Base-by-base conservation (phyloP, 257 asterid species). In the Primulina tabacum region DNA sequence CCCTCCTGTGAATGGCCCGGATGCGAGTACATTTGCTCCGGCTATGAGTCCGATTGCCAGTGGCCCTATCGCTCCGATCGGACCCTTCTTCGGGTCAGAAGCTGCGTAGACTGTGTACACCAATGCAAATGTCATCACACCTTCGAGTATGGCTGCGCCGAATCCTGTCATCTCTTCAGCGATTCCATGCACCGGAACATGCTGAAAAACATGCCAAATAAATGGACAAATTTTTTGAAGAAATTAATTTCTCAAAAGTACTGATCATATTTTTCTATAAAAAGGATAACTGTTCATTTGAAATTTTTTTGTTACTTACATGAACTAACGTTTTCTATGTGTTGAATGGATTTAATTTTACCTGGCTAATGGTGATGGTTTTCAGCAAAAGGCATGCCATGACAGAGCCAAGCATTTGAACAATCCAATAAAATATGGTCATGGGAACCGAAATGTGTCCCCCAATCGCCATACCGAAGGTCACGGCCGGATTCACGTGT, bases 401-500 rank as follows among this genome's bases (percentile, higher is more conserved):
- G 65, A 88, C 81, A 11, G 96, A 86, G 60, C 78, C 98, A 16
- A 92, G 75, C 83, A 87, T 78, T 55, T 92, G 98, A 0, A 89
- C 78, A 4, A 84, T 73, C 86, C 88, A 86, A 65, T 92, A 88
- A 71, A 88, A 80, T 14, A 92, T 62, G 6, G 96, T 75, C 88
- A 80, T 78, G 2, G 89, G 88, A 50, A 88, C 64, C 7, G 80
- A 82, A 10, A 92, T 80, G 53, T 88, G 95, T 34, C 96, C 95
- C 2, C 96, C 92, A 10, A 92, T 65, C 0, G 94, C 94, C 96
- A 84, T 88, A 2, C 85, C 95, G 17, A 92, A 86, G 0, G 98
- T 92, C 58, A 92, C 96, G 3, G 98, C 96, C 7, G 98, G 98
- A 62, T 92, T 92, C 43, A 85, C 92, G 20, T 89, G 98, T 11